Evolutionary conservation across 805 yeast genomes (phyloP).

Genomic region (Limtongia smithiae): DNA sequence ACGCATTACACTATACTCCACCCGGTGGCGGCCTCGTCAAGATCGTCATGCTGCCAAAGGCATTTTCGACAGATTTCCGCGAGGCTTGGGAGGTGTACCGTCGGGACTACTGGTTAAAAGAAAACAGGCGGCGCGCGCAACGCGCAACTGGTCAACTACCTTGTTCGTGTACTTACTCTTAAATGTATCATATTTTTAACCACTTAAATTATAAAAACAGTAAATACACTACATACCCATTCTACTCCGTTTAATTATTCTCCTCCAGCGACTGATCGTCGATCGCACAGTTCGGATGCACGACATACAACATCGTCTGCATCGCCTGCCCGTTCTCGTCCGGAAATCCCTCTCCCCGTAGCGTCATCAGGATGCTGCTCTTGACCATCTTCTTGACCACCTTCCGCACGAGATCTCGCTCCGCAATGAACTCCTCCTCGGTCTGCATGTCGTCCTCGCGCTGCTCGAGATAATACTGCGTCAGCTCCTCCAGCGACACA

Average conservation of each 20-base stretch:
- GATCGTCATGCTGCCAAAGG: conserved; percentile 73
- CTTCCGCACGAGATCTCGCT: conserved; percentile 67
- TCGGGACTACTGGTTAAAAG: conserved; percentile 89
- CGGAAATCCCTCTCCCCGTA: conserved; percentile 45
- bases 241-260: neutral
- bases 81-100: conserved; percentile 95
- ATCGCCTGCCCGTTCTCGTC: conserved; percentile 36
- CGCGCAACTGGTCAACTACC: conserved; percentile 20
- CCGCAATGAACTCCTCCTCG: conserved; percentile 67
- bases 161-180: conserved; percentile 17
- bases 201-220: too few relatives aligned
- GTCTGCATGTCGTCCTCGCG: conserved; percentile 66
- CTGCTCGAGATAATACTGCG: conserved; percentile 76
- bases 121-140: conserved; percentile 43
- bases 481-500: conserved; percentile 60
- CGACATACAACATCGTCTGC: conserved; percentile 42
- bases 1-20: conserved; percentile 23
- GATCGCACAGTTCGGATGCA: conserved; percentile 69
- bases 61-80: conserved; percentile 74
- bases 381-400: conserved; percentile 79
- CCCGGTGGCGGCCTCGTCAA: conserved; percentile 74
- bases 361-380: conserved; percentile 75
- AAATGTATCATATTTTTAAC: too few relatives aligned
- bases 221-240: too few relatives aligned
- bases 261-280: conserved; percentile 17